Base-by-base conservation (phyloP, 2,329 filamentous ascomycete species). In the Trichophyton rubrum region DNA sequence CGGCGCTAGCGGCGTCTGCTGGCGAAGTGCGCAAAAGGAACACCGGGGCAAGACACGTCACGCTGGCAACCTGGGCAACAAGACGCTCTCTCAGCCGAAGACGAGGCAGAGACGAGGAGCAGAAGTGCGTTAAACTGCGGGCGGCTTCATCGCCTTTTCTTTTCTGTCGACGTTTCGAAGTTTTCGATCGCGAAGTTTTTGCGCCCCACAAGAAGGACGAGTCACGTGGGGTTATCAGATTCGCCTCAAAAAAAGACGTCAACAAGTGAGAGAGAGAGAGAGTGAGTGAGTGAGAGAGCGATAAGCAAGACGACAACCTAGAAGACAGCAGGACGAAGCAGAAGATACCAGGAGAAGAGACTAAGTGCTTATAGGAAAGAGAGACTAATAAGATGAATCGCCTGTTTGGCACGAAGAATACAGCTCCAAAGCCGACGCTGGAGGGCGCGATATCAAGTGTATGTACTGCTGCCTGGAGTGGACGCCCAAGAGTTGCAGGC, bases 371-470 rank as follows among this genome's bases (percentile, higher is more conserved):
- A 57, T 11, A 58, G 5, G n/a, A 3, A 58, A 24, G 15, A 24
- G 30, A 41, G 30, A 58, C 56, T 45, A 41, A 58, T 58, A 80
- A 60, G 64, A 97, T 99, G 93, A 97, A 99, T 75, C 89, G 93
- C 68, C 82, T 99, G 68, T 99, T 99, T 74, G 93, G 93, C 72
- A 83, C 87, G 68, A 93, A 91, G 77, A 87, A 83, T 76, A 86
- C 88, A 66, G 86, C 85, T 64, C 91, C 93, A 60, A 97, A 97
- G 77, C 90, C 93, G 13, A 92, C 88, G 58, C 88, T 96, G 67
- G 84, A 83, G 76, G 80, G 83, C 68, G 91, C 91, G 67, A 95
- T 96, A 69, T 75, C 80, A 73, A 93, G 89, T 80, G 87, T 93
- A 74, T 64, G 75, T 55, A 6, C 27, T 30, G 27, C 27, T 30